These are phyloP conservation scores for Komagataella populi DNA, from an alignment of 805 yeast species.

Conservation along the genomic window DNA sequence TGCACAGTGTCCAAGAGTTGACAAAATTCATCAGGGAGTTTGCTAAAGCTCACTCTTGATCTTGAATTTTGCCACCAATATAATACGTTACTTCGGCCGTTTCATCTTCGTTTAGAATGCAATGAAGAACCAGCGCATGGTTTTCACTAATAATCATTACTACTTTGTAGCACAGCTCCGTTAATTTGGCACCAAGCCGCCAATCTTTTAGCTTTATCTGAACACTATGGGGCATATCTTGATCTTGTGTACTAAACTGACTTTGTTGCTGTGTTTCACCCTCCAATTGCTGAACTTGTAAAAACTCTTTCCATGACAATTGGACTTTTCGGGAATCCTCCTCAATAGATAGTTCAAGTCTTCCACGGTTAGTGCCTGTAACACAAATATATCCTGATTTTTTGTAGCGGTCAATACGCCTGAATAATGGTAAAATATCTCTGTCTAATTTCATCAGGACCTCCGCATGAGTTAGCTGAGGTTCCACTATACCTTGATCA, in stretches of 20 bases:
- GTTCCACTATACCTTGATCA: slow-evolving; percentile 45
- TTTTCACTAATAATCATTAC: slow-evolving; percentile 43
- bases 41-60: slow-evolving; percentile 25
- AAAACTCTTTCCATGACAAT: slow-evolving; percentile 43
- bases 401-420: slow-evolving; percentile 53
- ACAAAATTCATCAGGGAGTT: slow-evolving; percentile 46
- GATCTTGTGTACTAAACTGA: slow-evolving; percentile 4
- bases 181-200: slow-evolving; percentile 49
- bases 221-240: slow-evolving; percentile 20
- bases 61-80: slow-evolving; percentile 23
- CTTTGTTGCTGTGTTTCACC: slow-evolving; percentile 1
- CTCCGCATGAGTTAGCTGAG: slow-evolving; percentile 41
- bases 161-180: slow-evolving; percentile 47
- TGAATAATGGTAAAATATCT: slow-evolving; percentile 39
- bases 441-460: slow-evolving; percentile 37
- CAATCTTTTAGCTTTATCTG: slow-evolving; percentile 49
- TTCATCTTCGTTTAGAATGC: slow-evolving; percentile 50
- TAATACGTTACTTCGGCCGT: slow-evolving; percentile 55
- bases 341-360: slow-evolving; percentile 34
- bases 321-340: slow-evolving; percentile 43
- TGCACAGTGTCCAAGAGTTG: slow-evolving; percentile 43
- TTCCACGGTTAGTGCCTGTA: slow-evolving; percentile 34
- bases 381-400: slow-evolving; percentile 36
- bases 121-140: slow-evolving; percentile 51
- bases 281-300: slow-evolving; percentile 27